Conservation (phyloP, 257 asterid species). For the Solanum corneliomulleri region DNA sequence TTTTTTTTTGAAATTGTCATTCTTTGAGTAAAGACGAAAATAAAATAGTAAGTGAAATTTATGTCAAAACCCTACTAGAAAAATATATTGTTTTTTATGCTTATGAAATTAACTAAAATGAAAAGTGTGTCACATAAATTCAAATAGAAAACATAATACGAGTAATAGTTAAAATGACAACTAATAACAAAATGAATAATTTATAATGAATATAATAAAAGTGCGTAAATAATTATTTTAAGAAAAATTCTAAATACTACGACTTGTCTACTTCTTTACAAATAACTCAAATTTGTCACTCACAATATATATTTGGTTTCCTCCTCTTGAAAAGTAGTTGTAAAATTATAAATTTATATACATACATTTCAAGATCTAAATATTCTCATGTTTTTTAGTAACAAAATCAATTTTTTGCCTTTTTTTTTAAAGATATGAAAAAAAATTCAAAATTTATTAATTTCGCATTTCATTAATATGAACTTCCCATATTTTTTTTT, state of each 20-base stretch:
- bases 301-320: too few relatives aligned
- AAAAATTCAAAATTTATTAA: neutral
- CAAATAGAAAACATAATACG: too few relatives aligned
- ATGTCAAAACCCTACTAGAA: too few relatives aligned
- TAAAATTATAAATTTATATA: too few relatives aligned
- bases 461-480: neutral
- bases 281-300: too few relatives aligned
- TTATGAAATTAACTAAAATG: too few relatives aligned
- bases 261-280: too few relatives aligned
- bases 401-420: neutral
- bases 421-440: neutral
- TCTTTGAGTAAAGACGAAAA: too few relatives aligned
- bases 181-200: neutral
- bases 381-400: neutral
- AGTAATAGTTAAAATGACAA: neutral
- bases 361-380: neutral
- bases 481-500: neutral
- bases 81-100: too few relatives aligned
- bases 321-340: too few relatives aligned
- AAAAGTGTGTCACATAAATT: neutral
- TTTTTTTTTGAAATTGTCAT: rapidly evolving
- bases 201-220: neutral
- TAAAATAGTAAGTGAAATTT: too few relatives aligned
- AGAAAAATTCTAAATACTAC: too few relatives aligned
- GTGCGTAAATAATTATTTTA: neutral